Evolutionary conservation across 257 asterid genomes (phyloP).

Genomic region (Eustoma russellianum): DNA sequence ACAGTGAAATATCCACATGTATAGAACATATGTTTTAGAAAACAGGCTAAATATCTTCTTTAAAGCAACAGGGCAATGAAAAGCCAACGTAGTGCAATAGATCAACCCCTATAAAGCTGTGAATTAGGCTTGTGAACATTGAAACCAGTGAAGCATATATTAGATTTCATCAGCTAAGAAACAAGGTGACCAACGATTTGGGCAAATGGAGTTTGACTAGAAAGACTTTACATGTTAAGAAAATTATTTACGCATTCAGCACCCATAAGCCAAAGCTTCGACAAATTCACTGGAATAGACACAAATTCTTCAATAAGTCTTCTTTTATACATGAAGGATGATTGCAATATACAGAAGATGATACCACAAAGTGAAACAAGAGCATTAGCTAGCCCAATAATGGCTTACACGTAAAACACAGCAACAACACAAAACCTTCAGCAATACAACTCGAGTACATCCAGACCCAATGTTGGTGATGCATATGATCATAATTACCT

Average conservation of each 20-base stretch:
- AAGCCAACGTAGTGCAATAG: no score
- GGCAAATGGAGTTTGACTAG: no score
- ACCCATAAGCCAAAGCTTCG: not conserved
- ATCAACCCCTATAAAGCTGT: no score
- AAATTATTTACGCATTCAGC: not conserved
- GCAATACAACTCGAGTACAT: conserved; percentile 1
- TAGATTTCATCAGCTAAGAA: no score
- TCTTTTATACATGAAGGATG: conserved; percentile 14
- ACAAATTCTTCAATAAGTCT: conserved; percentile 13
- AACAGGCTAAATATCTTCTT: no score
- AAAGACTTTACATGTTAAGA: no score
- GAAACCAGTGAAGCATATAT: no score
- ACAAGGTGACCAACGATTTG: no score
- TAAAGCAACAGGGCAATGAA: no score
- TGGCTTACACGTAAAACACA: conserved; percentile 12
- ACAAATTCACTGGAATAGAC: conserved; percentile 4
- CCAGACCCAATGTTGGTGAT: conserved; percentile 8
- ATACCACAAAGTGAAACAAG: conserved; percentile 4
- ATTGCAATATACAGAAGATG: conserved; percentile 11
- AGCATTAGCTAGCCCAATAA: conserved; percentile 6
- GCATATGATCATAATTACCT: conserved; percentile 8
- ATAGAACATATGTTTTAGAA: no score
- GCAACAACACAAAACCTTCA: conserved; percentile 6
- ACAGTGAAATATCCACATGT: no score
- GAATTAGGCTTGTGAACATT: no score